Conservation (phyloP, 768 basidiomycete genomes). For the Hebeloma cylindrosporum region DNA sequence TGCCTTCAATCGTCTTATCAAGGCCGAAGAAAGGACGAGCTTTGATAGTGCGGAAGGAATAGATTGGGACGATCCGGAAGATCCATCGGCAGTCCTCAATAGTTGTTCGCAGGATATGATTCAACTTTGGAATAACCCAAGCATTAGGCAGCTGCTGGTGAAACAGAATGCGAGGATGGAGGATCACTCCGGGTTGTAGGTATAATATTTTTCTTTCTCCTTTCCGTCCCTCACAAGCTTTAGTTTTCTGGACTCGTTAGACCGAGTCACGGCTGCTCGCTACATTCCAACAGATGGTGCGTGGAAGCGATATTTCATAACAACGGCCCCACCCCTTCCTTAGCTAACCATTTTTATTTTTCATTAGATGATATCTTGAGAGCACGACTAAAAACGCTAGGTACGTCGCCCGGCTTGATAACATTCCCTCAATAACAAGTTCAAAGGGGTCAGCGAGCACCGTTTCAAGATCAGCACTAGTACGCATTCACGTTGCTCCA, state of each 20-base stretch:
- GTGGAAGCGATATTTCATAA: slow-evolving; percentile 5
- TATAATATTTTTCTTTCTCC: slow-evolving; percentile 14
- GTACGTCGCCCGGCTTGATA: slow-evolving; percentile 23
- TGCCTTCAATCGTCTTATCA: slow-evolving; percentile 38
- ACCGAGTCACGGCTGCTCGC: slow-evolving; percentile 57
- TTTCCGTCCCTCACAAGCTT: slow-evolving; percentile 12
- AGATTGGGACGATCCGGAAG: slow-evolving; percentile 50
- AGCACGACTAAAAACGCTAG: slow-evolving; percentile 62
- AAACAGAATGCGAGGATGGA: slow-evolving; percentile 58
- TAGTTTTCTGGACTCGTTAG: slow-evolving; percentile 72
- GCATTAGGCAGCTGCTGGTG: slow-evolving; percentile 50
- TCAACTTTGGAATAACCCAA: slow-evolving; percentile 59
- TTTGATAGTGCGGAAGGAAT: slow-evolving; percentile 32
- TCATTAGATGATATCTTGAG: slow-evolving; percentile 66
- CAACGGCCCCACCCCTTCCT: too few relatives aligned
- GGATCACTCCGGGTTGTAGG: slow-evolving; percentile 74
- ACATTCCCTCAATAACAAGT: slow-evolving; percentile 1
- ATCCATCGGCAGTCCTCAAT: slow-evolving; percentile 57
- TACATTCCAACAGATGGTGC: slow-evolving; percentile 70
- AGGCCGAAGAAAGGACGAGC: slow-evolving; percentile 25
- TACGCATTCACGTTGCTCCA: slow-evolving; percentile 22
- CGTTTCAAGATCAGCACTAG: slow-evolving; percentile 58
- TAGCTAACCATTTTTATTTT: background rate
- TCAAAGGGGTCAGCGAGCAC: slow-evolving; percentile 67
- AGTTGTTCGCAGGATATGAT: slow-evolving; percentile 66